phyloP scores from a whole-genome alignment of 148 eudicot genomes.

The Heliosperma pusillum region DNA sequence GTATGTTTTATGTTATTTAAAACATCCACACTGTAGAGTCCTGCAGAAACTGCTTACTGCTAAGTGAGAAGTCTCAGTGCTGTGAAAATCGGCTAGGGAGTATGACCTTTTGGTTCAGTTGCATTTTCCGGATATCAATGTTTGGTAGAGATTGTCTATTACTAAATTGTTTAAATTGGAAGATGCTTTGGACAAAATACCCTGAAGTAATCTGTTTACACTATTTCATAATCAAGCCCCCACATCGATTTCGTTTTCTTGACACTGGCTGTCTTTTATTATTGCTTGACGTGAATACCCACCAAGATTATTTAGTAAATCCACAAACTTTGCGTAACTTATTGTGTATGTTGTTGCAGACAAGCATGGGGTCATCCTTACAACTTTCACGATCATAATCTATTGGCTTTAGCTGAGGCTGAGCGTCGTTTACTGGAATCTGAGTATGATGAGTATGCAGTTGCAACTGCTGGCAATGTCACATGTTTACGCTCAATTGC shows the following conservation, averaged over 20 bases:
- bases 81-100: not conserved
- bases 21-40: too few relatives aligned
- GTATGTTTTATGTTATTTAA: not conserved
- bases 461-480: constrained; percentile 50
- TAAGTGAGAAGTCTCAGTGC: not conserved
- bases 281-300: too few relatives aligned
- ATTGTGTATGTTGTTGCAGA: constrained; percentile 31
- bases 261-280: too few relatives aligned
- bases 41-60: not conserved
- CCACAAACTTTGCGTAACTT: not conserved
- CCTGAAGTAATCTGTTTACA: too few relatives aligned
- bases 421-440: constrained; percentile 63
- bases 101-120: not conserved
- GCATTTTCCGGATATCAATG: not conserved
- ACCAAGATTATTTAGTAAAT: not conserved
- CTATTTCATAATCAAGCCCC: too few relatives aligned
- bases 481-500: constrained; percentile 61
- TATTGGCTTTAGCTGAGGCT: constrained; percentile 60
- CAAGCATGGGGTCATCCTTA: constrained; percentile 72
- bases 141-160: not conserved
- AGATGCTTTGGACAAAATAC: too few relatives aligned
- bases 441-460: constrained; percentile 68
- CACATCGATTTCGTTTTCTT: too few relatives aligned
- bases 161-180: too few relatives aligned
- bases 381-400: constrained; percentile 47